Conservation (phyloP, 2,329 filamentous ascomycete genomes). For the Xylariaceae sp. region DNA sequence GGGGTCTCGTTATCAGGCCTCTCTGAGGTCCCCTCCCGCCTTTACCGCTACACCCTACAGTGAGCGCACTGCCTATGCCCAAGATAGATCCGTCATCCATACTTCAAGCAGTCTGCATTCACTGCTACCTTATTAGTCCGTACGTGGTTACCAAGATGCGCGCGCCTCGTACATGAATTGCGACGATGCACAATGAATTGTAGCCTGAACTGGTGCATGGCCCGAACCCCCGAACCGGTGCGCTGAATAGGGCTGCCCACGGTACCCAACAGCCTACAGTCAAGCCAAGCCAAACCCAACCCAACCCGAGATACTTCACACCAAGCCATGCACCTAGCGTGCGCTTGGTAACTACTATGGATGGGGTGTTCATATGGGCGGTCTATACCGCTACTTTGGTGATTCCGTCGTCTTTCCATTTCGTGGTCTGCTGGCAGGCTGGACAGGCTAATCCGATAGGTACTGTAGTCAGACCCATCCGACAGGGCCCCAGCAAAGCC, state of each 20-base stretch:
- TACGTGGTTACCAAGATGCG: not conserved
- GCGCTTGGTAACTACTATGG: too few species aligned
- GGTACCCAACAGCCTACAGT: not conserved
- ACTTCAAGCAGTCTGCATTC: too few species aligned
- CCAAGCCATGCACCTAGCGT: not conserved
- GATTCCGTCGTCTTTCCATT: slow-evolving; percentile 20
- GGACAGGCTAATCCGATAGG: slow-evolving; percentile 2
- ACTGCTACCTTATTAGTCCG: too few species aligned
- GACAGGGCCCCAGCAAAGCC: slow-evolving; percentile 22
- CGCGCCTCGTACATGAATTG: not conserved
- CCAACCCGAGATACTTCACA: not conserved
- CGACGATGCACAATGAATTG: not conserved
- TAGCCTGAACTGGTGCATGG: too few species aligned
- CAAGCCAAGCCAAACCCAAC: too few species aligned
- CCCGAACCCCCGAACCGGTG: too few species aligned
- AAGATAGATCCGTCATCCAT: too few species aligned
- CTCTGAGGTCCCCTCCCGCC: slow-evolving; percentile 6
- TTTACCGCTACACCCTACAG: slow-evolving; percentile 18
- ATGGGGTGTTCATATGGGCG: not conserved
- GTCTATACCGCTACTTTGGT: slow-evolving; percentile 22
- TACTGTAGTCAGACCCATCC: slow-evolving; percentile 18
- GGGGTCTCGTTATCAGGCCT: too few species aligned
- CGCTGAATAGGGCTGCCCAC: too few species aligned
- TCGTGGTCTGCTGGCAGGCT: slow-evolving; percentile 19
- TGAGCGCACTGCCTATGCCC: too few species aligned